Base-by-base conservation (phyloP, 257 asterid genomes). In the Avicennia marina region DNA sequence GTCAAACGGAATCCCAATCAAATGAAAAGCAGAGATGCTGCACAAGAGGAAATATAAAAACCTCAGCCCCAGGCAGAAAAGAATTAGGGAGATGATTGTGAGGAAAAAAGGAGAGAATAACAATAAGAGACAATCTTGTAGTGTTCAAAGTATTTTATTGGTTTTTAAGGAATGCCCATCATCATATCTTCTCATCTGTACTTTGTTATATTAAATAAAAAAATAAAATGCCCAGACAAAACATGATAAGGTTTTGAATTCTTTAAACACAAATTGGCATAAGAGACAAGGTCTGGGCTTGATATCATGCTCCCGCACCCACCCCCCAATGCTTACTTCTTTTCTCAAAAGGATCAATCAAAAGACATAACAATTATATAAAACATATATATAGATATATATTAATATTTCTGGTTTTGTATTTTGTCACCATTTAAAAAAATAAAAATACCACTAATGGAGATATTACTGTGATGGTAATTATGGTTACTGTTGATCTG, bases 181-280 rank as follows among this genome's bases (percentile, higher is more conserved):
- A 82, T 76, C 76, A 60, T 73, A 78, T 76, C 81, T 68, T 47
- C 74, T 58, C 68, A 71, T 59, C 41, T 69, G 86, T 75, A 80
- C 85, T 82, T 71, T 70, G 43, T 73, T 72, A 65, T 51, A 58
- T 63, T 71, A 60, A 75, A 25, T 63, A 70, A 76, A 77, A 22
- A 64, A 68, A 76, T 68, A 60, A 43, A 64, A 71, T 51, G 81
- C 44, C 71, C 80, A 79, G 86, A 85, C 88, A 83, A 77, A 71
- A 81, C 86, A 89, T 72, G 94, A 84, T 79, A 81, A 80, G 87
- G 71, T 82, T 69, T 80, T 71, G 67, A 72, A 78, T 81, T 79
- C 59, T 82, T 85, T 76, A 78, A 51, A 68, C 78, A 57, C 81
- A 82, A 79, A 53, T 72, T 68, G 63, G 75, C 74, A 69, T 56